Evolutionary conservation across 371 early-diverging fungal species (phyloP).

Genomic region (Zychaea mexicana): DNA sequence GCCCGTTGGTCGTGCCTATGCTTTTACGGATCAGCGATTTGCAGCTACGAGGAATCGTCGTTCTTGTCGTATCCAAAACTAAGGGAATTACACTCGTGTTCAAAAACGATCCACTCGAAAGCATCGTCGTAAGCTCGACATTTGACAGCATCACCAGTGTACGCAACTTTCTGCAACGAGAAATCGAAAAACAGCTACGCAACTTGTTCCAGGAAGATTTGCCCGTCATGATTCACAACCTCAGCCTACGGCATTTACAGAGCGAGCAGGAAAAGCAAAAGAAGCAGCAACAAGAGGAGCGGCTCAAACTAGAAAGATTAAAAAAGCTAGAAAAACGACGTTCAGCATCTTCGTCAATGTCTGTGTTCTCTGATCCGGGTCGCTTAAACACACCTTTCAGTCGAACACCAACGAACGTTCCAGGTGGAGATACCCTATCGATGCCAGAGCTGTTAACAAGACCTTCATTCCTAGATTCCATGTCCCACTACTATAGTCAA

Average conservation of each 20-base stretch:
- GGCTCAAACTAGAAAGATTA: not conserved
- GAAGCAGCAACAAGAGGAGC: constrained; percentile 20
- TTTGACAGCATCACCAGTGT: constrained; percentile 92
- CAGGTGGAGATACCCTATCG: constrained; percentile 14
- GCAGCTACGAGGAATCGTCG: constrained; percentile 90
- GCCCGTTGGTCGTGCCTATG: constrained; percentile 96
- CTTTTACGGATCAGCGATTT: constrained; percentile 87
- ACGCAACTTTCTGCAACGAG: constrained; percentile 82
- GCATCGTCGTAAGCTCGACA: constrained; percentile 89
- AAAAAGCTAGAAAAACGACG: not conserved
- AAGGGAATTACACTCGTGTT: constrained; percentile 95
- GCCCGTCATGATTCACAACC: constrained; percentile 90
- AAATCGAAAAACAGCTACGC: constrained; percentile 89
- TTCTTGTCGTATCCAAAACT: constrained; percentile 87
- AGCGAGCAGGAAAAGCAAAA: constrained; percentile 21
- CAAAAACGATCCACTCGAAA: constrained; percentile 95
- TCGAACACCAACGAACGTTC: not conserved
- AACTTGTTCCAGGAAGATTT: constrained; percentile 92
- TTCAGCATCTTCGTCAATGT: not conserved
- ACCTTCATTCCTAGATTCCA: not conserved
- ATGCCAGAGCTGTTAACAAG: constrained; percentile 12
- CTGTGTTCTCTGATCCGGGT: not conserved
- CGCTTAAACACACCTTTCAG: not conserved
- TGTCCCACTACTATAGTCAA: not conserved
- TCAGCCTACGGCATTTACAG: constrained; percentile 58